Evolutionary conservation across 179 eudicot genomes (phyloP).

Genomic region (Carnegiea gigantea): DNA sequence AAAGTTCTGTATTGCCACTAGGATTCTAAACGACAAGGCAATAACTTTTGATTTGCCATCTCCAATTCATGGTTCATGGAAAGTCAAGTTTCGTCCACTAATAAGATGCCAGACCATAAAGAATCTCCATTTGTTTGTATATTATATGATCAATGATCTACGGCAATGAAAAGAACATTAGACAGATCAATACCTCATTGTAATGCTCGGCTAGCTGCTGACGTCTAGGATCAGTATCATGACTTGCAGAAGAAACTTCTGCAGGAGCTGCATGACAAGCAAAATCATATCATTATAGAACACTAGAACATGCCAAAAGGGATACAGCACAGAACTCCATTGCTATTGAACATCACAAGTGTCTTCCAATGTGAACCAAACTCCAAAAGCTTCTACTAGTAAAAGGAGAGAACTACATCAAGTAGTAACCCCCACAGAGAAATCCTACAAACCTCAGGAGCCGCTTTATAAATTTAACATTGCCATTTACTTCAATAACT

Average conservation of each 20-base stretch:
- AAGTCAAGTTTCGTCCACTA: background rate
- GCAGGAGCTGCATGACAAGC: constrained; percentile 47
- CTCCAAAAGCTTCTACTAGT: background rate
- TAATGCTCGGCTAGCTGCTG: constrained; percentile 56
- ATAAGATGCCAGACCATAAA: background rate
- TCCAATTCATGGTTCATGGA: background rate
- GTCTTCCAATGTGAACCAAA: background rate
- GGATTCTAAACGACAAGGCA: background rate
- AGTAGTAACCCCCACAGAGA: background rate
- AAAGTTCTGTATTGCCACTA: background rate
- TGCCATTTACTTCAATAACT: background rate
- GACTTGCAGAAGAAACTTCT: constrained; percentile 43
- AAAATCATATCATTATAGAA: background rate
- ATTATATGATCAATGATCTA: background rate
- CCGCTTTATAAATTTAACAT: background rate
- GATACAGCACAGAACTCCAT: background rate
- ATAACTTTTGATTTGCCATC: background rate
- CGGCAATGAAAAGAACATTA: background rate
- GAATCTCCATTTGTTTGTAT: background rate
- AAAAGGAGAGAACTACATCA: background rate
- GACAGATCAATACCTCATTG: constrained; percentile 54
- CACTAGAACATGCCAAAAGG: constrained; percentile 1
- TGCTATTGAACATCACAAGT: background rate
- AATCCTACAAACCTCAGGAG: background rate
- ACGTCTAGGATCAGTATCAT: constrained; percentile 55